phyloP scores from a whole-genome alignment of 208 protist species.

The Leishmania guyanensis region DNA sequence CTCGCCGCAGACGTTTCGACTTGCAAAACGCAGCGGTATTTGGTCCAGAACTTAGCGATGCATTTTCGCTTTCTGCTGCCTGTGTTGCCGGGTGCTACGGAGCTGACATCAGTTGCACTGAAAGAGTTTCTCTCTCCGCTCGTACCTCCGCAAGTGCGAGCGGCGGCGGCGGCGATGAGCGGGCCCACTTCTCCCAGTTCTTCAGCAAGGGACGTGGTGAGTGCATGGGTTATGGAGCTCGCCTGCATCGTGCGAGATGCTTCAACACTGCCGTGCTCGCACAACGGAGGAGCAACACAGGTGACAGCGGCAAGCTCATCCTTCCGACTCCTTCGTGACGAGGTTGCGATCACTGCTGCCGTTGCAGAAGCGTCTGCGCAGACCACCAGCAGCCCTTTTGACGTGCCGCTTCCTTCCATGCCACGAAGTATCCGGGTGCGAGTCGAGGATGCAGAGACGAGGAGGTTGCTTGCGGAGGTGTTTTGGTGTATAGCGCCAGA shows the following conservation, averaged over 20 bases:
- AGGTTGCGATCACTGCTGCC: background rate
- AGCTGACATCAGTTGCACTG: conserved; percentile 36
- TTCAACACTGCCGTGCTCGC: conserved; percentile 1
- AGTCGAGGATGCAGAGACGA: conserved; percentile 46
- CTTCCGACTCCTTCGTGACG: conserved; percentile 5
- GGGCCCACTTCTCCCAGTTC: background rate
- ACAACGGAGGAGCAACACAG: background rate
- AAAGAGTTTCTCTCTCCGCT: conserved; percentile 36
- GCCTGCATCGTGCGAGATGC: conserved; percentile 42
- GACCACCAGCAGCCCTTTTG: conserved; percentile 29
- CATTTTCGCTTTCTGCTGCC: conserved; percentile 70
- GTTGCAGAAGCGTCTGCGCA: background rate
- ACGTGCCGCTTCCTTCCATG: conserved; percentile 40
- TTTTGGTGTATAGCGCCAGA: conserved; percentile 66
- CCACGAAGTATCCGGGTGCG: conserved; percentile 49
- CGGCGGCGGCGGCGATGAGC: background rate
- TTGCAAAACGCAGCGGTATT: conserved; percentile 31
- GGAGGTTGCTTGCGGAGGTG: conserved; percentile 66
- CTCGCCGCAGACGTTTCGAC: conserved; percentile 22
- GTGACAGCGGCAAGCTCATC: background rate
- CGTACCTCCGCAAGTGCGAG: conserved; percentile 17
- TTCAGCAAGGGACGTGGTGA: conserved; percentile 10
- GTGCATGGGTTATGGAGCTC: conserved; percentile 42
- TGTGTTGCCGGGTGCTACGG: conserved; percentile 55
- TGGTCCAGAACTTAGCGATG: conserved; percentile 50